Evolutionary conservation across 2,329 filamentous ascomycete species (phyloP).

Genomic region (Aphanoascus verrucosus): DNA sequence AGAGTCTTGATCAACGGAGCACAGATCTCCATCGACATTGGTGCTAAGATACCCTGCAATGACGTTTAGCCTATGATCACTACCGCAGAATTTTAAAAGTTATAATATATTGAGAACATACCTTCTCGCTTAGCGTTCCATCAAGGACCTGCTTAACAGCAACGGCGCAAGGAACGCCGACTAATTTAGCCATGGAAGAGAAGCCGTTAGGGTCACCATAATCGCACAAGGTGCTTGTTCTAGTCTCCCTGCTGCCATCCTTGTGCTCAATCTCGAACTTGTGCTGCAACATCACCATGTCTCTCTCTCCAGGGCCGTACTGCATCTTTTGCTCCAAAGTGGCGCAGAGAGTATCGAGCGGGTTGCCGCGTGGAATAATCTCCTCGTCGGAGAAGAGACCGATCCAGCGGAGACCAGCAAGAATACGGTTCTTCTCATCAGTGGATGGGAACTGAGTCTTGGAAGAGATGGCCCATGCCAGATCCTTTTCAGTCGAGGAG

Average conservation of each 20-base stretch:
- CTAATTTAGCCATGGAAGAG: slow-evolving; percentile 71
- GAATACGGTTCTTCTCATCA: slow-evolving; percentile 58
- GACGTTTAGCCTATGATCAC: slow-evolving; percentile 3
- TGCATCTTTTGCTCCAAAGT: slow-evolving; percentile 86
- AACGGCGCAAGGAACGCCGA: slow-evolving; percentile 63
- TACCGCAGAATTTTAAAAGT: background rate
- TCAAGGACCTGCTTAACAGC: slow-evolving; percentile 70
- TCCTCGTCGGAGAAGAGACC: slow-evolving; percentile 56
- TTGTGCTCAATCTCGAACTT: slow-evolving; percentile 71
- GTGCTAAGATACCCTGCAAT: slow-evolving; percentile 56
- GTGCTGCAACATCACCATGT: slow-evolving; percentile 58
- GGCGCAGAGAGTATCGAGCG: slow-evolving; percentile 82
- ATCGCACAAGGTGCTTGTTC: slow-evolving; percentile 70
- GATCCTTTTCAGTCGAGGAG: slow-evolving; percentile 56
- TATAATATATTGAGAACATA: slow-evolving; percentile 18
- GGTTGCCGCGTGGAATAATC: slow-evolving; percentile 64
- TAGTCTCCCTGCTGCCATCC: slow-evolving; percentile 65
- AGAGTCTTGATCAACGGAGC: slow-evolving; percentile 66
- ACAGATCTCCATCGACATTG: slow-evolving; percentile 61
- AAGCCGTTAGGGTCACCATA: slow-evolving; percentile 73
- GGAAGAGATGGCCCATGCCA: slow-evolving; percentile 60
- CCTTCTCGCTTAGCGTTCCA: slow-evolving; percentile 58
- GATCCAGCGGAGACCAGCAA: slow-evolving; percentile 62
- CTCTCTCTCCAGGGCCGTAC: slow-evolving; percentile 70
- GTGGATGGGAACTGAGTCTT: slow-evolving; percentile 62